Base-by-base conservation (phyloP, 2,329 filamentous ascomycete genomes). In the Arthrobotrys sinensis region DNA sequence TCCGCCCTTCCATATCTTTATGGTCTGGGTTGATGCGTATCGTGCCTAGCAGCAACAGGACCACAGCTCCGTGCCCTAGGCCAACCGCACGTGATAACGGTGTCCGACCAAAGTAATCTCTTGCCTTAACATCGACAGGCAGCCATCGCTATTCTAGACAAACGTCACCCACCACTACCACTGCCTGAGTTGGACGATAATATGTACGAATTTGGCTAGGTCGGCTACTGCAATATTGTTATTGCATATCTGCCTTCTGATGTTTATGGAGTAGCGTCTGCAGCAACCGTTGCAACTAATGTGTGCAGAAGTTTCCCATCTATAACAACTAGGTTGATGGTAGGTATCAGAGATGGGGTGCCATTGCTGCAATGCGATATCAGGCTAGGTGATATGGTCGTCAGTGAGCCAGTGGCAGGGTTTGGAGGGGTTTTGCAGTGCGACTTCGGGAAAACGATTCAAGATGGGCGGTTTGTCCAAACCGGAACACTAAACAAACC, bases 341-440 rank as follows among this genome's bases (percentile, higher is more conserved):
- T 71, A n/a, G 67, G 67, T 1, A 52, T 71, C 38, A 55, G 19
- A n/a, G 67, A 55, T 43, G 67, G 43, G n/a, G 67, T 24, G 12
- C 67, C 67, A 28, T 4, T 11, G 14, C 32, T n/a, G 34, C 32
- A 24, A n/a, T n/a, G n/a, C n/a, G 68, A 72, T 46, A 34, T 71
- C 6, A 38, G 55, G 21, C 52, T 62, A 6, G 67, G 67, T 16
- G 67, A 70, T 45, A 40, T 70, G 12, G 67, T 70, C 12, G 67
- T 70, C 2, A 50, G 52, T 24, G 38, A 21, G 16, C 67, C 67
- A 10, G 14, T 16, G 4, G 32, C 24, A 11, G 32, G 12, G 6
- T 60, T 19, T 10, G 48, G 48, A 21, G 65, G 48, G 32, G 65
- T 68, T 1, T 7, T 68, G 16, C 48, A 68, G 16, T 53, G 43